Conservation (phyloP, 805 yeast genomes). For the Hemisphaericaspora nanyangensis region DNA sequence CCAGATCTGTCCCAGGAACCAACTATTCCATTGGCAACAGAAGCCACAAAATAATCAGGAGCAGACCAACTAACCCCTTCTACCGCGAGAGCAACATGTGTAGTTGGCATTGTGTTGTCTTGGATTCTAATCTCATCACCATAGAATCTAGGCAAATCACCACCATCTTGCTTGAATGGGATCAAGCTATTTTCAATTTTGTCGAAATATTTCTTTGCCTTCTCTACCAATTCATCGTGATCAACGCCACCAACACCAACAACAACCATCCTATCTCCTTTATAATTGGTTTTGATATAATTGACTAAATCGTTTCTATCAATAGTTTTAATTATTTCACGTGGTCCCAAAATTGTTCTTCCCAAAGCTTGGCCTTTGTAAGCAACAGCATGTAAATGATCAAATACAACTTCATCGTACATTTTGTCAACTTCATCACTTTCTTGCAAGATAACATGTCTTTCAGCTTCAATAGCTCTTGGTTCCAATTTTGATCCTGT, state of each 20-base stretch:
- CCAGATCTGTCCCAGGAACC: conserved; percentile 99
- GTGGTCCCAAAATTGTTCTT: conserved; percentile 93
- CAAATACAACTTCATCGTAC: conserved; percentile 98
- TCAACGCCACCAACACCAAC: conserved; percentile 94
- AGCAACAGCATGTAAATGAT: conserved; percentile 90
- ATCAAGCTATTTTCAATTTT: conserved; percentile 56
- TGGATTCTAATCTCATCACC: conserved; percentile 85
- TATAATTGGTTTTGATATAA: conserved; percentile 82
- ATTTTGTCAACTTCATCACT: conserved; percentile 96
- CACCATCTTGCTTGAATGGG: conserved; percentile 71
- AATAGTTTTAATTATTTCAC: conserved; percentile 79
- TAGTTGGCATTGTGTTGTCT: conserved; percentile 78
- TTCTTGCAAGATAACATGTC: conserved; percentile 94
- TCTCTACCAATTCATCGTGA: conserved; percentile 74
- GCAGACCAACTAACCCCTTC: conserved; percentile 98
- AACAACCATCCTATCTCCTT: conserved; percentile 96
- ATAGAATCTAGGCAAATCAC: conserved; percentile 72
- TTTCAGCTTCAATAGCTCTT: conserved; percentile 87
- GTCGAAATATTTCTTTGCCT: conserved; percentile 76
- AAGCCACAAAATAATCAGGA: conserved; percentile 90
- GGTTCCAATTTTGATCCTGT: conserved; percentile 81
- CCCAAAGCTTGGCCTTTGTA: conserved; percentile 91
- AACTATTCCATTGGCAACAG: conserved; percentile 93
- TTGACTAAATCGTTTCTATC: conserved; percentile 69
- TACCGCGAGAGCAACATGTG: conserved; percentile 91